Percentiles rank a stretch among this genome's conserved stretches.
Conservation (phyloP, 1,284 basidiomycete genomes). For the Phaffia rhodozyma region DNA sequence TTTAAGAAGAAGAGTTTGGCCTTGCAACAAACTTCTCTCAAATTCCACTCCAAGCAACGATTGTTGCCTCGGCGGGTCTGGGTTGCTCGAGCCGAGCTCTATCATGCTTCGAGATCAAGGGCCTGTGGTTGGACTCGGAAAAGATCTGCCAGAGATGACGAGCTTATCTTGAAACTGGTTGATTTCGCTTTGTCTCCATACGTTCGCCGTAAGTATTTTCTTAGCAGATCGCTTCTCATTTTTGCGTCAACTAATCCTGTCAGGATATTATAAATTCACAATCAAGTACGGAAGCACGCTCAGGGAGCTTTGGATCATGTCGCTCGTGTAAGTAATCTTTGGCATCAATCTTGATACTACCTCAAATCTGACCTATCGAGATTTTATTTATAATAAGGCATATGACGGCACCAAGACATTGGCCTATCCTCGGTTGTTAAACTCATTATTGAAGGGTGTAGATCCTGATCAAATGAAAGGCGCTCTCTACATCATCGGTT, state of each 20-base stretch:
- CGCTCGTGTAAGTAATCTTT: slow-evolving; percentile 41
- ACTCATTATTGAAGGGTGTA: slow-evolving; percentile 59
- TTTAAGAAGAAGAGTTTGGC: slow-evolving; percentile 53
- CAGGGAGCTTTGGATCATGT: slow-evolving; percentile 59
- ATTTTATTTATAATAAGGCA: slow-evolving; percentile 38
- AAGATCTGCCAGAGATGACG: slow-evolving; percentile 68
- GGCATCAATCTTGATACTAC: not conserved
- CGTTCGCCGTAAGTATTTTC: slow-evolving; percentile 48
- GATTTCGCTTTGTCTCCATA: slow-evolving; percentile 80
- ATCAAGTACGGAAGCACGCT: slow-evolving; percentile 44
- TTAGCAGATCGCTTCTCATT: not conserved
- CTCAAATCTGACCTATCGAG: slow-evolving; percentile 1
- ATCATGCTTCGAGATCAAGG: slow-evolving; percentile 25
- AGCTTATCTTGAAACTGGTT: slow-evolving; percentile 60
- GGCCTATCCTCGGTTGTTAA: slow-evolving; percentile 58
- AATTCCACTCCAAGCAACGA: slow-evolving; percentile 58
- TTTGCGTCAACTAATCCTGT: not conserved
- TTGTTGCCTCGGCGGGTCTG: slow-evolving; percentile 45
- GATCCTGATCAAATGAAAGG: slow-evolving; percentile 94
- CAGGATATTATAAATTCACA: not conserved
- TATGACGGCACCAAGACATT: slow-evolving; percentile 71
- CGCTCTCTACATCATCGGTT: slow-evolving; percentile 75
- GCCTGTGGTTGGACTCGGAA: slow-evolving; percentile 51
- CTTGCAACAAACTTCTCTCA: slow-evolving; percentile 53
- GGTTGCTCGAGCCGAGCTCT: slow-evolving; percentile 35